Evolutionary conservation across 2,329 filamentous ascomycete species (phyloP).

Genomic region (Monosporascus sp.): DNA sequence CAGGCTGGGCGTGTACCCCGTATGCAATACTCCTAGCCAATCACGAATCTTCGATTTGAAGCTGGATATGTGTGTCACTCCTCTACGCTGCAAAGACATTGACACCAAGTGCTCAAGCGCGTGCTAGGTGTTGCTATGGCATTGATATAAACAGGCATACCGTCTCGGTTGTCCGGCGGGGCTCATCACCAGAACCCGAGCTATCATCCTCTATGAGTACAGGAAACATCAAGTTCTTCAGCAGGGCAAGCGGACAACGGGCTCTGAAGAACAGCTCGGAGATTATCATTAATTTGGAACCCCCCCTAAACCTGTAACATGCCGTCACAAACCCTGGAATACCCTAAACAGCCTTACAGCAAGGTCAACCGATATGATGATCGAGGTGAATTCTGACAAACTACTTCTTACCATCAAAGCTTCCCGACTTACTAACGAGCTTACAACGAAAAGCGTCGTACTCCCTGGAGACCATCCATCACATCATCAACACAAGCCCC

Average conservation of each 20-base stretch:
- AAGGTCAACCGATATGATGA: conserved; percentile 63
- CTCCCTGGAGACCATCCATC: conserved; percentile 66
- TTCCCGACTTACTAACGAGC: conserved; percentile 7
- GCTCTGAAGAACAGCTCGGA: too few relatives aligned
- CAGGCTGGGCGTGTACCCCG: conserved; percentile 3
- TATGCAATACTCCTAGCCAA: conserved; percentile 4
- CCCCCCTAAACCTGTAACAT: conserved; percentile 24
- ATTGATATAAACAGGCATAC: conserved; percentile 3
- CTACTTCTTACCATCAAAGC: not conserved
- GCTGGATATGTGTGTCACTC: not conserved
- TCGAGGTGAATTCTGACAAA: conserved; percentile 42
- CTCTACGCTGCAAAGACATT: not conserved
- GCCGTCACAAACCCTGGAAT: conserved; percentile 44
- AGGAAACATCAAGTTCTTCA: too few relatives aligned
- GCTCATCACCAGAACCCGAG: not conserved
- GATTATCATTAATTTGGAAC: too few relatives aligned
- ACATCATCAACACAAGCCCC: conserved; percentile 67
- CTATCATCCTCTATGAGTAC: too few relatives aligned
- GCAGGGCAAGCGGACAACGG: too few relatives aligned
- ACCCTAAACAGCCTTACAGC: conserved; percentile 59
- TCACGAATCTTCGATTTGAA: conserved; percentile 10
- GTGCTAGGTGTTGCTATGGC: not conserved
- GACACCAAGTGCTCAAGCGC: not conserved
- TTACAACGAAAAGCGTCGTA: conserved; percentile 53
- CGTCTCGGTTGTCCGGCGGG: conserved; percentile 2